These are phyloP conservation scores for Peronospora farinosa DNA, from an alignment of 352 stramenopile species.

Conservation along the genomic window DNA sequence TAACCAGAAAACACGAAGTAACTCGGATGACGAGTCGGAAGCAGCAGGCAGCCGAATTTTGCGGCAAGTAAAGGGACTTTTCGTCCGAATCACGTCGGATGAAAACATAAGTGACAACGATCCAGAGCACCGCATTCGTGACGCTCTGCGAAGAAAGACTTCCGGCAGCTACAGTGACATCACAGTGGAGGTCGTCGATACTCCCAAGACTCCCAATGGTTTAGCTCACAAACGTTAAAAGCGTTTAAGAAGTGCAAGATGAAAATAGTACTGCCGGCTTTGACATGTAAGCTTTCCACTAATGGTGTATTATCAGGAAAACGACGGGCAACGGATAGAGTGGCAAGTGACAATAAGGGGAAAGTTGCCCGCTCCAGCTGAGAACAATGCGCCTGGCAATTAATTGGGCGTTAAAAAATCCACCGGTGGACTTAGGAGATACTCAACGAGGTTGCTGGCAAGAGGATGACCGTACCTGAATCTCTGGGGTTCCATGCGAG, in stretches of 20 bases:
- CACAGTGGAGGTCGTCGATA: conserved; percentile 60
- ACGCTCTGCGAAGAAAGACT: conserved; percentile 53
- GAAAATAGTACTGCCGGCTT: conserved; percentile 29
- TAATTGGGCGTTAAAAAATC: conserved; percentile 36
- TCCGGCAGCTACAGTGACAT: conserved; percentile 82
- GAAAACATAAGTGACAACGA: conserved; percentile 51
- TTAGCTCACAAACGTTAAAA: conserved; percentile 19
- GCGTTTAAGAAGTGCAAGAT: conserved; percentile 3
- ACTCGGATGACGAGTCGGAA: conserved; percentile 45
- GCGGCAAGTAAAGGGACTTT: conserved; percentile 40
- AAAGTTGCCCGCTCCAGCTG: conserved; percentile 13
- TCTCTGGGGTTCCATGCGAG: conserved; percentile 46
- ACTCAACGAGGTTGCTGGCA: conserved; percentile 50
- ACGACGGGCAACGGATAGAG: conserved; percentile 21
- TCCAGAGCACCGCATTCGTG: conserved; percentile 65
- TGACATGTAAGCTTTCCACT: conserved; percentile 6
- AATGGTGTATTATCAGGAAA: conserved; percentile 9
- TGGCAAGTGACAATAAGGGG: conserved; percentile 16
- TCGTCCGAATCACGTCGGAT: conserved; percentile 31
- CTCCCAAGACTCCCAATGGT: conserved; percentile 40
- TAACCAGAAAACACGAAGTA: conserved; percentile 46
- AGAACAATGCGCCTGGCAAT: conserved; percentile 8
- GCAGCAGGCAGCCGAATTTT: conserved; percentile 35
- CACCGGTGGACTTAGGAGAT: conserved; percentile 40
- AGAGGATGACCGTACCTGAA: conserved; percentile 50